Evolutionary conservation across 23 red algal genomes (phyloP).

Genomic region (Agarophyton chilense): DNA sequence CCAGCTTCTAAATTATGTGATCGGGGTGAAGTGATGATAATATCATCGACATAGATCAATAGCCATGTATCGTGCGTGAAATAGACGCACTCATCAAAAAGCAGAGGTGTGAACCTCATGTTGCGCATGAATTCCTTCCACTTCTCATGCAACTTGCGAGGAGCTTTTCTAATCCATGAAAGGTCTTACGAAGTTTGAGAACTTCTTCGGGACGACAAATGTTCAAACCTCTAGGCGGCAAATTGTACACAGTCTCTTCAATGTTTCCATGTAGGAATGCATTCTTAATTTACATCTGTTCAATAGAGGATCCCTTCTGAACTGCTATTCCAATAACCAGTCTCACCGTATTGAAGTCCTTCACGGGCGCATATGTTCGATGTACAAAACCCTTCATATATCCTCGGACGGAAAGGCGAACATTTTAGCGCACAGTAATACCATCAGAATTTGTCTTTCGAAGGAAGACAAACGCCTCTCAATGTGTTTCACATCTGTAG

Average conservation of each 20-base stretch:
- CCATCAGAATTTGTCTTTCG: conserved; percentile 32
- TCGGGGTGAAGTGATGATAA: conserved; percentile 1
- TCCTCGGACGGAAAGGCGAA: conserved; percentile 33
- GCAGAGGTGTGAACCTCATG: background rate
- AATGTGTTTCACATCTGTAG: background rate
- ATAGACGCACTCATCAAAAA: conserved; percentile 14
- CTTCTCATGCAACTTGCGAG: conserved; percentile 24
- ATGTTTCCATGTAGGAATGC: conserved; percentile 62
- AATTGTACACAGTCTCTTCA: conserved; percentile 45
- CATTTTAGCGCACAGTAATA: conserved; percentile 1
- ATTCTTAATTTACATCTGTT: conserved; percentile 56
- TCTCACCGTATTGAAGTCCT: conserved; percentile 36
- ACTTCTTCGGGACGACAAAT: background rate
- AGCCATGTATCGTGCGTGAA: background rate
- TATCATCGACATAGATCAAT: conserved; percentile 34
- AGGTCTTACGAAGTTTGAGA: background rate
- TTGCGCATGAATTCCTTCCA: conserved; percentile 2
- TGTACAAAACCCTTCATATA: conserved; percentile 16
- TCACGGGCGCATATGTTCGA: conserved; percentile 25
- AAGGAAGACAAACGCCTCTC: conserved; percentile 28
- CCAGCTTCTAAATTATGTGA: background rate
- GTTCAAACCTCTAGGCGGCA: background rate
- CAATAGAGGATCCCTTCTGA: conserved; percentile 28
- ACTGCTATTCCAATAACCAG: conserved; percentile 14
- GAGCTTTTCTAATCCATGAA: conserved; percentile 39